Percentiles rank a stretch among this genome's conserved stretches.
phyloP scores from a whole-genome alignment of 2,329 filamentous ascomycete genomes.

The Leptographium procerum region DNA sequence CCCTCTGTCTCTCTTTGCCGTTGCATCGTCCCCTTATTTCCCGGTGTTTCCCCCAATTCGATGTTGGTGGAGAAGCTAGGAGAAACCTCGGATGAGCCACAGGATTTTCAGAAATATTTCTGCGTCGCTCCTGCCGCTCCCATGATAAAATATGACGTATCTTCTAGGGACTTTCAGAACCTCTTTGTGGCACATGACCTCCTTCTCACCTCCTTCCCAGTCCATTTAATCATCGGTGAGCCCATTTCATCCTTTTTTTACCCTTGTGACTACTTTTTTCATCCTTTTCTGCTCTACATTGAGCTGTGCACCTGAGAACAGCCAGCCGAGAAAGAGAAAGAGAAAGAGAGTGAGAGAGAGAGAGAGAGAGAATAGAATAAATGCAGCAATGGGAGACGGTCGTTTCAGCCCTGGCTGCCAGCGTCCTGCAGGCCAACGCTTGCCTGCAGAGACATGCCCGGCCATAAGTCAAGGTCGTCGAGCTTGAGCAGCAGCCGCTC shows the following conservation, averaged over 20 bases:
- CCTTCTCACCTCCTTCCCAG: neutral
- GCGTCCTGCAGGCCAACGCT: neutral
- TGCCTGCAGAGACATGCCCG: neutral
- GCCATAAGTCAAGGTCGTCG: slow-evolving; percentile 22
- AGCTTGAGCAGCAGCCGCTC: slow-evolving; percentile 19
- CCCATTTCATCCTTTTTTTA: no score
- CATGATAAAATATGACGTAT: neutral
- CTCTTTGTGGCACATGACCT: neutral
- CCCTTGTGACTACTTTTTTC: no score
- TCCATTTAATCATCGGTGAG: neutral
- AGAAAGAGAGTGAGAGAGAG: no score
- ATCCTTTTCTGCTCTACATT: no score
- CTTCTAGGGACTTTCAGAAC: neutral
- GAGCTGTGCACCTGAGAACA: no score
- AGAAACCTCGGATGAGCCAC: neutral
- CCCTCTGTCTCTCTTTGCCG: no score
- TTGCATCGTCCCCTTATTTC: neutral
- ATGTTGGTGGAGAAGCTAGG: neutral
- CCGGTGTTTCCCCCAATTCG: neutral
- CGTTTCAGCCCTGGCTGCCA: neutral
- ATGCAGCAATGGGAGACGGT: no score
- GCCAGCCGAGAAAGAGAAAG: no score
- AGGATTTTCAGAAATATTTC: neutral
- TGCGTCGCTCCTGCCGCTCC: neutral
- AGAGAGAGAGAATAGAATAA: no score